Percentiles rank a stretch among this genome's conserved stretches.
Conservation (phyloP, 2,329 filamentous ascomycete species). For the Aureobasidium sp. region DNA sequence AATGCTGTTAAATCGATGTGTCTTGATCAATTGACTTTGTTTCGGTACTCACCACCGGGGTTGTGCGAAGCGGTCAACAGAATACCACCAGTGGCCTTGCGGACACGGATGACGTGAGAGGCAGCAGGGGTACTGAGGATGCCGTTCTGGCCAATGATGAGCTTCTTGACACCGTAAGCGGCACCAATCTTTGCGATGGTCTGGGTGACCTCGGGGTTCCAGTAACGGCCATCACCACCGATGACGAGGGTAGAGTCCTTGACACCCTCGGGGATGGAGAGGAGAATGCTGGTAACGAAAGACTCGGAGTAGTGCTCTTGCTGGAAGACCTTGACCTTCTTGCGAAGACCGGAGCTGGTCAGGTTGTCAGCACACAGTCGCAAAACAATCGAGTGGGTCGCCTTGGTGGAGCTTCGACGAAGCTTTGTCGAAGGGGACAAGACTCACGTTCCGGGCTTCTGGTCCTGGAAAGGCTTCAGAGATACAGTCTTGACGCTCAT, state of each 20-base stretch:
- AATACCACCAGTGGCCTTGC: conserved; percentile 92
- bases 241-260: conserved; percentile 89
- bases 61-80: conserved; percentile 97
- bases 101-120: conserved; percentile 90
- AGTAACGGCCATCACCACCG: conserved; percentile 93
- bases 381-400: background rate
- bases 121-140: conserved; percentile 95
- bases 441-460: conserved; percentile 98
- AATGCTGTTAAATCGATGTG: background rate
- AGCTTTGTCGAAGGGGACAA: conserved; percentile 5
- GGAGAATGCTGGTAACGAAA: conserved; percentile 87
- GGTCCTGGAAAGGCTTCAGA: conserved; percentile 81
- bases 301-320: conserved; percentile 91
- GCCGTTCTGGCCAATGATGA: conserved; percentile 90
- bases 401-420: background rate
- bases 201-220: conserved; percentile 94
- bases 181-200: conserved; percentile 95
- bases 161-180: conserved; percentile 98
- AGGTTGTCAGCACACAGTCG: background rate
- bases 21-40: background rate
- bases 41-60: conserved; percentile 67
- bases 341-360: conserved; percentile 85
- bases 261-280: conserved; percentile 91
- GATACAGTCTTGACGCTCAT: conserved; percentile 77
- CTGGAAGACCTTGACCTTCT: conserved; percentile 98